phyloP scores from a whole-genome alignment of 1,284 basidiomycete genomes.

The Sporisorium reilianum region DNA sequence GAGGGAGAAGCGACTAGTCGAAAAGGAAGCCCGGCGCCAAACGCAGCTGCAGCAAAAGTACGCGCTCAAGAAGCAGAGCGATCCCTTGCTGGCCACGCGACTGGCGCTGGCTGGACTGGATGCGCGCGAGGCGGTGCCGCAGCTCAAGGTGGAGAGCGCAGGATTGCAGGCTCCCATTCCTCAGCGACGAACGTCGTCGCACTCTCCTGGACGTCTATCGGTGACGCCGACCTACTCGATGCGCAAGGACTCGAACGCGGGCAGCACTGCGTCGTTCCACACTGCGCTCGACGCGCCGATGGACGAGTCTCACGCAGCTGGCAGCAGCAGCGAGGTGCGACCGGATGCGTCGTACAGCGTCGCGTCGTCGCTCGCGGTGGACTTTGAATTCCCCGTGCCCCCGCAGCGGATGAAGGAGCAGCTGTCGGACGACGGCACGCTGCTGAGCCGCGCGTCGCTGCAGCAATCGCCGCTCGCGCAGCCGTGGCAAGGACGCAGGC shows the following conservation, averaged over 20 bases:
- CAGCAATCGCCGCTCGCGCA: conserved; percentile 24
- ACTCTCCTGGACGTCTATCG: not conserved
- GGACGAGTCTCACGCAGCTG: not conserved
- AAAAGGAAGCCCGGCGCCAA: conserved; percentile 42
- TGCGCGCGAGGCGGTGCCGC: conserved; percentile 18
- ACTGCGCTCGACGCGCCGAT: conserved; percentile 24
- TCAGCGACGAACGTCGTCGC: conserved; percentile 2
- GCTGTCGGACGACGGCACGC: conserved; percentile 47
- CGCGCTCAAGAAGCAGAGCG: conserved; percentile 53
- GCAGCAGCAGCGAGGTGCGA: conserved; percentile 10
- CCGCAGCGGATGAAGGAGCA: conserved; percentile 46
- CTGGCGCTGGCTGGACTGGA: conserved; percentile 50
- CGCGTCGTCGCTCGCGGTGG: conserved; percentile 38
- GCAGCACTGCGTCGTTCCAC: conserved; percentile 32
- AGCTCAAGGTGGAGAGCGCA: not conserved
- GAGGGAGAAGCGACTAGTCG: conserved; percentile 32
- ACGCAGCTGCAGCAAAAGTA: conserved; percentile 44
- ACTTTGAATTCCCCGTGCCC: conserved; percentile 51
- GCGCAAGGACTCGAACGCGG: conserved; percentile 23
- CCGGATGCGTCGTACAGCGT: conserved; percentile 40
- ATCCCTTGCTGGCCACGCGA: conserved; percentile 52
- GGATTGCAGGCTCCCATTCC: conserved; percentile 15
- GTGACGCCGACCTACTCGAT: not conserved
- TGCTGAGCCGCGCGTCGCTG: conserved; percentile 41
- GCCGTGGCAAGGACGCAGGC: conserved; percentile 22